Percentiles rank a stretch among this genome's conserved stretches.
phyloP scores from a whole-genome alignment of 805 yeast species.

The Suhomyces vadensis region DNA sequence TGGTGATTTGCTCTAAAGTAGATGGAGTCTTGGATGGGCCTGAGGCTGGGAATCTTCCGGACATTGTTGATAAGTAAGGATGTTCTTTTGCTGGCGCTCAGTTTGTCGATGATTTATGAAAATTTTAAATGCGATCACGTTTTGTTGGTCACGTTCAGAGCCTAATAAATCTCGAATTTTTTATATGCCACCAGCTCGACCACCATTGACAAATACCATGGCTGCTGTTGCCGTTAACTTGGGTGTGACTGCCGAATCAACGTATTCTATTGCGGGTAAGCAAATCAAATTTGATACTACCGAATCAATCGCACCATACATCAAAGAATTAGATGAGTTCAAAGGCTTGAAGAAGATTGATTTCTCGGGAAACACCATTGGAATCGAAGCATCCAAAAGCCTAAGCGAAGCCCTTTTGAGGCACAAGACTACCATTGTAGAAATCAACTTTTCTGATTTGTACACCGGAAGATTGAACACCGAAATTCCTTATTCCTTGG shows the following conservation, averaged over 20 bases:
- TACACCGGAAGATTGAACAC: constrained; percentile 94
- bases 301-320: constrained; percentile 70
- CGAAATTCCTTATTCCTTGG: constrained; percentile 87
- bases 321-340: constrained; percentile 52
- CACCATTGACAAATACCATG: constrained; percentile 15
- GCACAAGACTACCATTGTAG: constrained; percentile 51
- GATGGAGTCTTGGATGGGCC: constrained; percentile 30
- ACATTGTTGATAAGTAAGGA: constrained; percentile 8
- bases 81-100: background rate
- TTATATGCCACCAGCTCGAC: background rate
- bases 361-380: constrained; percentile 91
- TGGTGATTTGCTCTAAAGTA: constrained; percentile 52
- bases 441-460: constrained; percentile 84
- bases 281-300: constrained; percentile 72
- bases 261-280: constrained; percentile 68
- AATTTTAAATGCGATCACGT: background rate
- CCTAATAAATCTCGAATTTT: background rate
- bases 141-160: background rate
- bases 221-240: constrained; percentile 25
- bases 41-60: constrained; percentile 15
- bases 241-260: constrained; percentile 44
- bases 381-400: constrained; percentile 80
- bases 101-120: constrained; percentile 2
- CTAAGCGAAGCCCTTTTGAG: constrained; percentile 58
- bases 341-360: constrained; percentile 57